phyloP scores from a whole-genome alignment of 202 grass and related monocot genomes.

The Carex sylvatica region DNA sequence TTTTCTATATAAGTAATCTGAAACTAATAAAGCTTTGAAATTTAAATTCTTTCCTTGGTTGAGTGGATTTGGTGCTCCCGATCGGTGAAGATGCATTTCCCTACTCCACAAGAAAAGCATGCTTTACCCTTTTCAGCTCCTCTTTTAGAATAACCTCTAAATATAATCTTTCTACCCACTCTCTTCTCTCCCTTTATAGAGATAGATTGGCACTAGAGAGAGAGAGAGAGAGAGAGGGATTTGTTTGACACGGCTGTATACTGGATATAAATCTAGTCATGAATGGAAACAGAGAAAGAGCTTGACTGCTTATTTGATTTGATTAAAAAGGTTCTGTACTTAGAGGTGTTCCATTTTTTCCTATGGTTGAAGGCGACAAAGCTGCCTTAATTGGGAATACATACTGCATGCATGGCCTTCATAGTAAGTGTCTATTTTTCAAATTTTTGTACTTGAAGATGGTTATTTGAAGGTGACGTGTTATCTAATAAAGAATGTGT shows the following conservation, averaged over 20 bases:
- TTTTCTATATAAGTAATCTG: conserved; percentile 13
- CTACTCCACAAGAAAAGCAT: conserved; percentile 67
- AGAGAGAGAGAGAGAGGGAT: not conserved
- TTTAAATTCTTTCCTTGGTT: conserved; percentile 56
- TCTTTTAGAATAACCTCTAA: conserved; percentile 9
- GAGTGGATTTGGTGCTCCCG: conserved; percentile 36
- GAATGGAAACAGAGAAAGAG: not conserved
- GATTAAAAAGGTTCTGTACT: not conserved
- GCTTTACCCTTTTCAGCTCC: conserved; percentile 30
- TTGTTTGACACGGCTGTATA: conserved; percentile 4
- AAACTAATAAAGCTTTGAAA: not conserved
- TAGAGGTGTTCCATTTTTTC: not conserved
- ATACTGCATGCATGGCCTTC: conserved; percentile 14
- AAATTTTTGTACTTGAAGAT: conserved; percentile 5
- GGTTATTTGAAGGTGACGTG: not conserved
- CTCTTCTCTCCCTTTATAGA: conserved; percentile 7
- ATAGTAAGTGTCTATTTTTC: conserved; percentile 15
- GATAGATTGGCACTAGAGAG: not conserved
- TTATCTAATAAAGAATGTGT: conserved; percentile 12
- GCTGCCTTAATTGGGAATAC: not conserved
- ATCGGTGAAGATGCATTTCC: conserved; percentile 45
- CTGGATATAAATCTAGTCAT: not conserved
- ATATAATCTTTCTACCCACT: conserved; percentile 18
- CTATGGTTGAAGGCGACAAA: conserved; percentile 9
- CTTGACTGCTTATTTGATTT: not conserved